phyloP scores from a whole-genome alignment of 495 filamentous ascomycete genomes.

The Aspergillus sparsus region DNA sequence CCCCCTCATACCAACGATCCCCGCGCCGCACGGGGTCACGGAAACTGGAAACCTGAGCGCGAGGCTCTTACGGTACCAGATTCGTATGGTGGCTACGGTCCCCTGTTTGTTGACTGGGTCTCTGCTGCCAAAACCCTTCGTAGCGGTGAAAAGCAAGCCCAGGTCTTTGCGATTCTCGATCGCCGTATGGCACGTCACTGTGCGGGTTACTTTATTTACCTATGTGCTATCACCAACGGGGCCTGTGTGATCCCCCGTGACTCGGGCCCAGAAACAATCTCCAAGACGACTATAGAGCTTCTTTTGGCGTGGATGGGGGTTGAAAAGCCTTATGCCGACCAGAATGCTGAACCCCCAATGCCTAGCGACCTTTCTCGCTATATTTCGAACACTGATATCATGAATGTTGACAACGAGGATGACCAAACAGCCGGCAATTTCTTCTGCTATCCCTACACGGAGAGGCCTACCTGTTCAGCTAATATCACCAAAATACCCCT shows the following conservation, averaged over 20 bases:
- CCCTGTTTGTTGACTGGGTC: conserved; percentile 44
- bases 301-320: conserved; percentile 51
- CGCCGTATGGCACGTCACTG: conserved; percentile 3
- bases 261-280: conserved; percentile 31
- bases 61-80: conserved; percentile 19
- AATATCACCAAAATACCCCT: conserved; percentile 16
- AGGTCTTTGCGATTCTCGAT: conserved; percentile 39
- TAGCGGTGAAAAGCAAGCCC: conserved; percentile 34
- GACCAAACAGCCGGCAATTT: conserved; percentile 3
- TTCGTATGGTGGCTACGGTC: conserved; percentile 32
- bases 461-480: background rate
- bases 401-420: conserved; percentile 7
- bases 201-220: conserved; percentile 34
- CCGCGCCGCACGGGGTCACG: background rate
- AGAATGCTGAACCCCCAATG: background rate
- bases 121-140: conserved; percentile 31
- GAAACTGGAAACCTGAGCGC: background rate
- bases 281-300: conserved; percentile 42
- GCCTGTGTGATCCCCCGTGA: conserved; percentile 33
- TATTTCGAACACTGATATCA: conserved; percentile 11
- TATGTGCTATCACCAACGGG: conserved; percentile 41
- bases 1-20: conserved; percentile 36
- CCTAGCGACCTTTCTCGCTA: conserved; percentile 16
- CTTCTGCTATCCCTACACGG: conserved; percentile 4
- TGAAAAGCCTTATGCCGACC: conserved; percentile 30